Conservation (phyloP, 495 filamentous ascomycete species). For the Evernia prunastri region DNA sequence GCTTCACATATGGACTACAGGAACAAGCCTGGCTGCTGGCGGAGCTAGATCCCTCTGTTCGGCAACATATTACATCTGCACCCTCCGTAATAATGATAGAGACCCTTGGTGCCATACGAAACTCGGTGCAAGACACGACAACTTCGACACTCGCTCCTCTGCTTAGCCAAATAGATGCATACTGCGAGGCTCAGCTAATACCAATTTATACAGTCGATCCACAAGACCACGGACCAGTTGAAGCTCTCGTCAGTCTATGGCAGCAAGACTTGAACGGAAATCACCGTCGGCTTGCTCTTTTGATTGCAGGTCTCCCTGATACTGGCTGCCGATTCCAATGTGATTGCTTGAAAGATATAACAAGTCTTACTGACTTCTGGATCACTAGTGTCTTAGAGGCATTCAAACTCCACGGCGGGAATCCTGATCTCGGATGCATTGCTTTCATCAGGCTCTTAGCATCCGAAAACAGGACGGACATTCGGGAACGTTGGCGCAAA, state of each 20-base stretch:
- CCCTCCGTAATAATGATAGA: background rate
- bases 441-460: background rate
- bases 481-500: conserved; percentile 2
- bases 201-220: background rate
- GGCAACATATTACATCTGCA: background rate
- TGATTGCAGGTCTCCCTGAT: background rate
- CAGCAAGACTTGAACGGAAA: background rate
- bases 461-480: background rate
- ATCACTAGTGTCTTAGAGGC: background rate
- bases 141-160: background rate
- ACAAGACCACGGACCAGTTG: background rate
- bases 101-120: background rate
- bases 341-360: background rate
- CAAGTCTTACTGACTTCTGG: background rate
- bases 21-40: background rate
- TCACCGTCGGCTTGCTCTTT: conserved; percentile 8
- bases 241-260: background rate
- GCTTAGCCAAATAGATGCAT: conserved; percentile 9
- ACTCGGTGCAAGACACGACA: background rate
- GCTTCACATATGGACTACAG: background rate
- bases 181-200: conserved; percentile 1
- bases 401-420: background rate
- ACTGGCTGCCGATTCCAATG: background rate
- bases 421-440: background rate
- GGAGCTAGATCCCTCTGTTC: background rate